A percentile compares a stretch with the other conserved stretches of the same genome.
phyloP scores from a whole-genome alignment of 2,329 filamentous ascomycete genomes.

The Hirsutella thompsonii region DNA sequence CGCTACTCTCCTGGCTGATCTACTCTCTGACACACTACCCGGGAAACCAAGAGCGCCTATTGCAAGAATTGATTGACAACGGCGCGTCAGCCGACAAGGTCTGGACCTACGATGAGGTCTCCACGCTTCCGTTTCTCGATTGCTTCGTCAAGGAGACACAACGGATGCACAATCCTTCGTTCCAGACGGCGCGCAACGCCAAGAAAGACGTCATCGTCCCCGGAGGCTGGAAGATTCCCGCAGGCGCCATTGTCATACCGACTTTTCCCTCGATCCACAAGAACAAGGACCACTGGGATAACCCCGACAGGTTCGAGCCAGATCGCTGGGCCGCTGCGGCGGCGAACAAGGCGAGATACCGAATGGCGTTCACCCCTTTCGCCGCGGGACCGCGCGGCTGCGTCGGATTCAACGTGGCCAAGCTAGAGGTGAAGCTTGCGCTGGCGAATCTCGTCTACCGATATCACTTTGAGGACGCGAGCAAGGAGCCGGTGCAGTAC shows the following conservation, averaged over 20 bases:
- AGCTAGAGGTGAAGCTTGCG: slow-evolving; percentile 43
- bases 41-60: slow-evolving; percentile 36
- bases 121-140: slow-evolving; percentile 33
- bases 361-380: slow-evolving; percentile 42
- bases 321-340: slow-evolving; percentile 33
- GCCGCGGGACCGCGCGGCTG: slow-evolving; percentile 39
- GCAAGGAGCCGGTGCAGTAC: slow-evolving; percentile 7
- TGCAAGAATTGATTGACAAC: slow-evolving; percentile 34
- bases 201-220: slow-evolving; percentile 39
- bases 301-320: slow-evolving; percentile 39
- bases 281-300: slow-evolving; percentile 39
- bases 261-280: slow-evolving; percentile 31
- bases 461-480: slow-evolving; percentile 8
- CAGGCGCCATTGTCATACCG: slow-evolving; percentile 34
- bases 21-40: slow-evolving; percentile 37
- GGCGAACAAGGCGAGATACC: slow-evolving; percentile 26
- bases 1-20: slow-evolving; percentile 39
- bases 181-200: slow-evolving; percentile 42
- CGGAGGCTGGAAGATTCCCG: slow-evolving; percentile 38
- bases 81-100: slow-evolving; percentile 5
- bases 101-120: slow-evolving; percentile 28
- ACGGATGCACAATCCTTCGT: slow-evolving; percentile 41
- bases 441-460: slow-evolving; percentile 40
- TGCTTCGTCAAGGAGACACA: slow-evolving; percentile 44
- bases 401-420: slow-evolving; percentile 47